These are phyloP conservation scores for Globisporangium nagaii DNA, from an alignment of 352 stramenopile genomes.

Conservation along the genomic window DNA sequence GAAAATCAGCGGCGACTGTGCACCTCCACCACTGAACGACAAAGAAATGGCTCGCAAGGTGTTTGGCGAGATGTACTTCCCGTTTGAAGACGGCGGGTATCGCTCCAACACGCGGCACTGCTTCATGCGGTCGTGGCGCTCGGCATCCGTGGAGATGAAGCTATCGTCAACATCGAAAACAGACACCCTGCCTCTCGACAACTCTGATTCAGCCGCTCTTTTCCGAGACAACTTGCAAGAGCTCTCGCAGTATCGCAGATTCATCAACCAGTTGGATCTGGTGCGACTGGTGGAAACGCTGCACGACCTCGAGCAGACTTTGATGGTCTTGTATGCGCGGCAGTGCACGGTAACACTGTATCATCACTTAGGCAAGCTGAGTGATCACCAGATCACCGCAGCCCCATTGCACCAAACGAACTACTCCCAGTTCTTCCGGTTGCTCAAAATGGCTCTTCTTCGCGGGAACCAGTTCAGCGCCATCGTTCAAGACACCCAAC, in stretches of 20 bases:
- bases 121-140: constrained; percentile 28
- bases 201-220: not conserved
- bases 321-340: constrained; percentile 7
- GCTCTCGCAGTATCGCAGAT: not conserved
- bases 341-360: constrained; percentile 2
- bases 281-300: not conserved
- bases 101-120: constrained; percentile 38
- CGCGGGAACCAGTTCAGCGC: constrained; percentile 41
- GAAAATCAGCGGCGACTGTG: not conserved
- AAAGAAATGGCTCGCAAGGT: constrained; percentile 81
- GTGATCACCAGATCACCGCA: not conserved
- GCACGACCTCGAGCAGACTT: constrained; percentile 3
- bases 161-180: not conserved
- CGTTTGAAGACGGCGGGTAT: constrained; percentile 75
- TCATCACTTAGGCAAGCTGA: not conserved
- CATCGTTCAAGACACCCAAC: not conserved
- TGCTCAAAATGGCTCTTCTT: constrained; percentile 48
- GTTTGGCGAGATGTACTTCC: constrained; percentile 86
- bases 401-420: not conserved
- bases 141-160: constrained; percentile 25
- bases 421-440: constrained; percentile 22
- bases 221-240: not conserved
- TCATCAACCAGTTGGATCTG: constrained; percentile 8
- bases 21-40: constrained; percentile 36
- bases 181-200: not conserved